Base-by-base conservation (phyloP, 148 eudicot genomes). In the Persicaria maculosa region DNA sequence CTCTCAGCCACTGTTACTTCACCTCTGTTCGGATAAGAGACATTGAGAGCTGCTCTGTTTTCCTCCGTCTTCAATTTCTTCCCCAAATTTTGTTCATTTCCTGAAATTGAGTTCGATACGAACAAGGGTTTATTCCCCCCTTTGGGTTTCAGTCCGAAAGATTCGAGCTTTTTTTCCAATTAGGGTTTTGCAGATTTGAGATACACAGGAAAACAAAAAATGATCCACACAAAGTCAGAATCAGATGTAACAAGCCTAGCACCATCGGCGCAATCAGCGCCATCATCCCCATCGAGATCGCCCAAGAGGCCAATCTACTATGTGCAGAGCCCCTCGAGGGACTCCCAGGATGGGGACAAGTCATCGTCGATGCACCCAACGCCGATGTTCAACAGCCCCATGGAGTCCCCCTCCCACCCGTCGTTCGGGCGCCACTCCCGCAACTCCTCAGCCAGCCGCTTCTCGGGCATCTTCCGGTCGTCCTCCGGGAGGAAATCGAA, bases 381-480 rank as follows among this genome's bases (percentile, higher is more conserved):
- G 7, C 98, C 95, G 0, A 79, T 80, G 64, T 92, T 75, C 74
- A 87, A 80, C 16, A 91, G 91, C 62, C 99, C 99, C 0, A 83
- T 83, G 86, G 99, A 92, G 75, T 95, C 99, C 6, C 99, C 99
- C 15, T 87, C 90, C 5, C 97, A 95, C 65, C 98, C 92, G 16
- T 92, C 97, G 10, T 74, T 77, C 50, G 93, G 97, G n/a, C 81
- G 93, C 47, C 99, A 95, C 84, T 95, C 99, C 0, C 75, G 97
- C 76, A 92, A 92, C 84, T 95, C 99, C 3, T 95, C 99, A 0
- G 87, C 92, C 0, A 95, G 96, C 45, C 82, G 96, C 40, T 95
- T 95, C 68, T 95, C 99, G n/a, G 99, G 99, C 9, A 89, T 95
- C 17, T 92, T 95, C 67, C 74, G 96, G 81, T 95, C 99, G 17